phyloP scores from a whole-genome alignment of 768 basidiomycete species.

The Tylopilus subfusipes region DNA sequence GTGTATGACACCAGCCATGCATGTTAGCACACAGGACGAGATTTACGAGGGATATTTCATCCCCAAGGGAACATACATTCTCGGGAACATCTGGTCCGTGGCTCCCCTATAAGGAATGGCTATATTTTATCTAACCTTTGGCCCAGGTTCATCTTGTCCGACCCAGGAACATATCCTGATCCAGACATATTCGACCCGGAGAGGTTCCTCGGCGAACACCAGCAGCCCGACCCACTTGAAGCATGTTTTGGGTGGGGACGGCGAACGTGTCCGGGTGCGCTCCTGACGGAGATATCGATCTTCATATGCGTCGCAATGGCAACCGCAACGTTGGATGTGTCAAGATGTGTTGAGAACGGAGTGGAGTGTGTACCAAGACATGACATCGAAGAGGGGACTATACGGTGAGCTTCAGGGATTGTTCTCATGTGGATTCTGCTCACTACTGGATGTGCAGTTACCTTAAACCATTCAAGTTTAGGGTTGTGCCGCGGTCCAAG shows the following conservation, averaged over 20 bases:
- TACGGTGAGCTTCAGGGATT: not conserved
- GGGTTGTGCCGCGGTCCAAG: not conserved
- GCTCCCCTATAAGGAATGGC: not conserved
- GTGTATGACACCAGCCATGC: not conserved
- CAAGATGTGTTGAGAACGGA: not conserved
- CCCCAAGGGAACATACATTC: conserved; percentile 15
- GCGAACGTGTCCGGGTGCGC: not conserved
- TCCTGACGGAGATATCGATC: not conserved
- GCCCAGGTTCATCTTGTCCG: not conserved
- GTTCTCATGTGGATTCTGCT: not conserved
- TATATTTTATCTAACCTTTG: not conserved
- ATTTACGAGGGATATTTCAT: conserved; percentile 21
- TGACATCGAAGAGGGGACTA: not conserved
- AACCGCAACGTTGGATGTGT: not conserved
- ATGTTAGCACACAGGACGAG: conserved; percentile 15
- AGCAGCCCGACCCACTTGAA: not conserved
- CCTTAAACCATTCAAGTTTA: conserved; percentile 10
- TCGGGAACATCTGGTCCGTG: conserved; percentile 13
- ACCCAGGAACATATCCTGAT: not conserved
- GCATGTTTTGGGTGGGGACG: not conserved
- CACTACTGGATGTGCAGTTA: too few relatives aligned
- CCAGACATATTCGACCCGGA: not conserved
- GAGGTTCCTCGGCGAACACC: not conserved
- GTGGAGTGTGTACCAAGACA: not conserved
- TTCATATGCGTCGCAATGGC: not conserved